These are phyloP conservation scores for Colletotrichum tofieldiae DNA, from an alignment of 2,329 filamentous ascomycete species.

Conservation along the genomic window DNA sequence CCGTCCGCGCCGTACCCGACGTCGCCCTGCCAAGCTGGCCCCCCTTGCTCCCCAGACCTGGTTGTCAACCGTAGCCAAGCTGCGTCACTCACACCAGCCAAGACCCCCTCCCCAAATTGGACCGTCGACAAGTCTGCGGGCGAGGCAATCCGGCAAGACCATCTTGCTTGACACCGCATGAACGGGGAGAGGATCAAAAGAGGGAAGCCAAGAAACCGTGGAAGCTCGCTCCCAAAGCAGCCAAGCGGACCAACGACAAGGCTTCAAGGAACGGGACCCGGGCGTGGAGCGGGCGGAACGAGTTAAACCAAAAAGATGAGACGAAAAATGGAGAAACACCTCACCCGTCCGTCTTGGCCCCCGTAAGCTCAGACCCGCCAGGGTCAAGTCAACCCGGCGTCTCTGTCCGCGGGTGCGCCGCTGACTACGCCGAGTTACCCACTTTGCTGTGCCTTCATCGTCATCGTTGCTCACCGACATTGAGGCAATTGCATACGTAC, in stretches of 20 bases:
- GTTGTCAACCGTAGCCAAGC: neutral
- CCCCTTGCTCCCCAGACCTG: neutral
- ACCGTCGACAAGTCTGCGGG: no score
- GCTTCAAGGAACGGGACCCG: neutral
- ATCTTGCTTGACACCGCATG: no score
- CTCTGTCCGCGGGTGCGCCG: no score
- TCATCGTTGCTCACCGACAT: conserved; percentile 32
- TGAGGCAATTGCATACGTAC: conserved; percentile 1
- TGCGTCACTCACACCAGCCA: conserved; percentile 1
- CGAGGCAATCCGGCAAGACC: no score
- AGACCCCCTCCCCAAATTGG: neutral
- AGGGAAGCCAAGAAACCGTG: neutral
- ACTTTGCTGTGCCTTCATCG: neutral
- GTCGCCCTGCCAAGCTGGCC: neutral
- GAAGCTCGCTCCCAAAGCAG: no score
- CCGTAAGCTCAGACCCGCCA: neutral
- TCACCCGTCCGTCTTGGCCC: neutral
- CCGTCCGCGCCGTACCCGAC: neutral
- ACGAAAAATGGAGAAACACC: no score
- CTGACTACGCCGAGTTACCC: neutral
- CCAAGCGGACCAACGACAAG: no score
- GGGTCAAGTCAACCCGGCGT: neutral
- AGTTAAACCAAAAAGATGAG: no score
- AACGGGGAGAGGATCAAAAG: no score
- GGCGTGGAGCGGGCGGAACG: neutral